Percentiles rank a stretch among this genome's conserved stretches.
Conservation (phyloP, 495 filamentous ascomycete genomes). For the Penicillium paxilli region DNA sequence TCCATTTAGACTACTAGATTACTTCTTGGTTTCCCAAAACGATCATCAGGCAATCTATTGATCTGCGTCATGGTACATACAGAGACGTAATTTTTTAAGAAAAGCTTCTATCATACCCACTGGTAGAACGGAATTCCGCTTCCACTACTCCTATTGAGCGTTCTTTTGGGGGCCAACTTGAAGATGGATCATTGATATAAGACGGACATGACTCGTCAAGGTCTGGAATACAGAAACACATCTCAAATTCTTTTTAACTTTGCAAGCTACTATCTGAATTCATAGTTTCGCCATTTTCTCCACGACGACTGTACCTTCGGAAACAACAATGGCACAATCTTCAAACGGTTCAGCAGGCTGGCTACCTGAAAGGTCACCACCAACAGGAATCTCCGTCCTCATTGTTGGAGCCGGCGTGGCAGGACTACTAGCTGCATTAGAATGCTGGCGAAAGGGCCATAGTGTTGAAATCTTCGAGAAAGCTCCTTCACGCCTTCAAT, state of each 20-base stretch:
- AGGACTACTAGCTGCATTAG: conserved; percentile 15
- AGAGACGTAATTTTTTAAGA: too few species aligned
- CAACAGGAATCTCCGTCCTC: conserved; percentile 8
- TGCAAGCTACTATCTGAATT: too few species aligned
- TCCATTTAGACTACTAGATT: too few species aligned
- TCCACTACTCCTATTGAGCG: too few species aligned
- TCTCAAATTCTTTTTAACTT: too few species aligned
- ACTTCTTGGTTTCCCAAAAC: too few species aligned
- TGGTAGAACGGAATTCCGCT: not conserved
- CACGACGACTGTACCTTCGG: not conserved
- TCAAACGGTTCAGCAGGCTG: not conserved
- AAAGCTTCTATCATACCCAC: not conserved
- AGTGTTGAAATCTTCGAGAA: conserved; percentile 19
- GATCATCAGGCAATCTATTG: too few species aligned
- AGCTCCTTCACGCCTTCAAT: conserved; percentile 1
- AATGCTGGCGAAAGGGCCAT: conserved; percentile 22
- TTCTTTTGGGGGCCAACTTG: too few species aligned
- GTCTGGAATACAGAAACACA: not conserved
- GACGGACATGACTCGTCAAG: not conserved
- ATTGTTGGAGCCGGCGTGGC: conserved; percentile 18
- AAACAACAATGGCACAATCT: not conserved
- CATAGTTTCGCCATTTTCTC: too few species aligned
- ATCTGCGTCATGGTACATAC: too few species aligned
- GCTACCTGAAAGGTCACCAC: conserved; percentile 1
- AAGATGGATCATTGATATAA: too few species aligned